Percentiles rank a stretch among this genome's conserved stretches.
phyloP scores from a whole-genome alignment of 768 basidiomycete species.

The Cubamyces sp. region DNA sequence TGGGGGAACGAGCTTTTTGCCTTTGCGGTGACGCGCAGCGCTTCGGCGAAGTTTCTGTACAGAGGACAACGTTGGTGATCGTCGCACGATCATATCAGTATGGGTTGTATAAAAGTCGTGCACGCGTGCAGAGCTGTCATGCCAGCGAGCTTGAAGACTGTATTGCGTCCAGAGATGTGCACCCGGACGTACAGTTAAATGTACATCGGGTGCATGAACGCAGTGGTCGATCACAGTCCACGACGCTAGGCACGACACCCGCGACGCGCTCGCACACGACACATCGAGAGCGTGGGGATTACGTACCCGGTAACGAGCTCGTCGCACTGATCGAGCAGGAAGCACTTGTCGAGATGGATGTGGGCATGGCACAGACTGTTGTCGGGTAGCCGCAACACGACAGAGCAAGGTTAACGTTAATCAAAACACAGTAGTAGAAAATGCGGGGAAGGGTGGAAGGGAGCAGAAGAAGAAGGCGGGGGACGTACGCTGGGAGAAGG shows the following conservation, averaged over 20 bases:
- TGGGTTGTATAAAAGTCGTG: not conserved
- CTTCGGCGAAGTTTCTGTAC: constrained; percentile 58
- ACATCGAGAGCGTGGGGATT: not conserved
- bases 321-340: constrained; percentile 60
- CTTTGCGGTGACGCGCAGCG: constrained; percentile 52
- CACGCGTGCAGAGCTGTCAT: too few species aligned
- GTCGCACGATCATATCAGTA: constrained; percentile 13
- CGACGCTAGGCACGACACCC: not conserved
- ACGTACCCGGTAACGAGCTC: constrained; percentile 56
- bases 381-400: not conserved
- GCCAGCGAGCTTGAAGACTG: too few species aligned
- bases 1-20: constrained; percentile 55
- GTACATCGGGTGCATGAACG: too few species aligned
- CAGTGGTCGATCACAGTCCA: too few species aligned
- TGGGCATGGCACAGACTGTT: constrained; percentile 61
- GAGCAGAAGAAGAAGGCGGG: constrained; percentile 1
- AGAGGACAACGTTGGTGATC: too few species aligned
- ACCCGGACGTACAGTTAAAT: too few species aligned
- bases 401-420: too few species aligned
- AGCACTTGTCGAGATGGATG: constrained; percentile 72
- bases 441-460: constrained; percentile 3
- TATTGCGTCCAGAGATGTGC: too few species aligned
- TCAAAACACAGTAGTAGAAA: not conserved
- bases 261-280: not conserved
- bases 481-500: constrained; percentile 31